phyloP scores from a whole-genome alignment of 768 basidiomycete genomes.

The Leucosporidium yakuticum region DNA sequence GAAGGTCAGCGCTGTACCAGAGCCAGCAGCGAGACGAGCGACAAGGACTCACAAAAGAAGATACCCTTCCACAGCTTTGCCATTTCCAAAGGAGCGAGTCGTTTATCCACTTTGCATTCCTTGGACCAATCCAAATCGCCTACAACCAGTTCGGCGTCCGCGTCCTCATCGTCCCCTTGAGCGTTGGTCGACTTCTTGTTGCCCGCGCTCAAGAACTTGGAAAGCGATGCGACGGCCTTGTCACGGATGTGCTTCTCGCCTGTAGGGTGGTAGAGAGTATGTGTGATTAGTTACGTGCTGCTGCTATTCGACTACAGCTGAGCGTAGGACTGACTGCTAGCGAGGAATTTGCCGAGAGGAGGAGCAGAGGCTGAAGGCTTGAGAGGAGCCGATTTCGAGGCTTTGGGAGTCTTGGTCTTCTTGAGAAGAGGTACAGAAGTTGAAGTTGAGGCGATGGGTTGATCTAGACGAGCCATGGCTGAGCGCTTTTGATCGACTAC shows the following conservation, averaged over 20 bases:
- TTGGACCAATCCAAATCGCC: constrained; percentile 33
- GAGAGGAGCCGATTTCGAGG: not conserved
- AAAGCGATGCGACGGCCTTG: constrained; percentile 74
- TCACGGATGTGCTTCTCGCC: constrained; percentile 83
- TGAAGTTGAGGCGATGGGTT: not conserved
- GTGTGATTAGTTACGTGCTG: not conserved
- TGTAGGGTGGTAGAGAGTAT: constrained; percentile 16
- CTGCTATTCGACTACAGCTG: too few species aligned
- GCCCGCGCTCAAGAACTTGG: constrained; percentile 59
- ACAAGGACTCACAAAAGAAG: constrained; percentile 70
- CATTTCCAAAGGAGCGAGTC: constrained; percentile 67
- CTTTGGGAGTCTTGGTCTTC: constrained; percentile 4
- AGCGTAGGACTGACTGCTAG: constrained; percentile 54
- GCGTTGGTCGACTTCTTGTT: constrained; percentile 12
- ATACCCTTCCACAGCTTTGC: constrained; percentile 94
- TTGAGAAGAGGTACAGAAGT: not conserved
- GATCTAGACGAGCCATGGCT: not conserved
- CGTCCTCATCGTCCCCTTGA: constrained; percentile 17
- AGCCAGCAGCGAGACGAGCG: not conserved
- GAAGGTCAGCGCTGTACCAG: too few species aligned
- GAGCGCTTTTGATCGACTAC: too few species aligned
- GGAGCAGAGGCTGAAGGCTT: constrained; percentile 42
- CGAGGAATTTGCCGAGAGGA: constrained; percentile 83
- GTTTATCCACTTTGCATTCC: constrained; percentile 52
- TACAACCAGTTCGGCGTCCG: constrained; percentile 16